phyloP scores from a whole-genome alignment of 2,329 filamentous ascomycete species.

The Aspergillus neoniger region DNA sequence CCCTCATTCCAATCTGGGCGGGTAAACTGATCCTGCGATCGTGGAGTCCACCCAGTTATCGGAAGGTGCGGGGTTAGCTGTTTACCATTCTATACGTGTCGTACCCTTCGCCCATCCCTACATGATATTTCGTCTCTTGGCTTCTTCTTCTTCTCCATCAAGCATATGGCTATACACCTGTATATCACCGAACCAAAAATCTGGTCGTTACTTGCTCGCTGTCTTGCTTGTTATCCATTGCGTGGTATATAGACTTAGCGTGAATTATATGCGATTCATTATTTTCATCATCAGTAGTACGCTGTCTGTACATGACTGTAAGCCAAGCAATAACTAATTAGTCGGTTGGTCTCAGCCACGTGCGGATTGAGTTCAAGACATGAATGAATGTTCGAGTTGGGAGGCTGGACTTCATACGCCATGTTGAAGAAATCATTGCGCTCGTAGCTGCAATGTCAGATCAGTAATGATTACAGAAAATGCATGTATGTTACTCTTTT shows the following conservation, averaged over 20 bases:
- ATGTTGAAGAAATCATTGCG: too few relatives aligned
- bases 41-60: slow-evolving; percentile 88
- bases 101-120: not conserved
- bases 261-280: not conserved
- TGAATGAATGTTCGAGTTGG: too few relatives aligned
- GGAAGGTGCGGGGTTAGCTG: slow-evolving; percentile 69
- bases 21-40: slow-evolving; percentile 81
- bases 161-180: not conserved
- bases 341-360: not conserved
- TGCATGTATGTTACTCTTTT: too few relatives aligned
- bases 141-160: not conserved
- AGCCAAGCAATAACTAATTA: not conserved
- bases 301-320: too few relatives aligned
- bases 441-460: too few relatives aligned
- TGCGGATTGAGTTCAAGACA: not conserved
- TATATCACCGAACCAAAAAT: not conserved
- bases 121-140: not conserved
- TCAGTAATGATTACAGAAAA: too few relatives aligned
- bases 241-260: slow-evolving; percentile 2
- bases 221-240: not conserved
- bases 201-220: not conserved
- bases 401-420: too few relatives aligned
- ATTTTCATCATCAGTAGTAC: too few relatives aligned
- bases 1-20: slow-evolving; percentile 81
- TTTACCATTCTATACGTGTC: not conserved